Evolutionary conservation across 2,329 filamentous ascomycete species (phyloP).

Genomic region (Ilyonectria sp.): DNA sequence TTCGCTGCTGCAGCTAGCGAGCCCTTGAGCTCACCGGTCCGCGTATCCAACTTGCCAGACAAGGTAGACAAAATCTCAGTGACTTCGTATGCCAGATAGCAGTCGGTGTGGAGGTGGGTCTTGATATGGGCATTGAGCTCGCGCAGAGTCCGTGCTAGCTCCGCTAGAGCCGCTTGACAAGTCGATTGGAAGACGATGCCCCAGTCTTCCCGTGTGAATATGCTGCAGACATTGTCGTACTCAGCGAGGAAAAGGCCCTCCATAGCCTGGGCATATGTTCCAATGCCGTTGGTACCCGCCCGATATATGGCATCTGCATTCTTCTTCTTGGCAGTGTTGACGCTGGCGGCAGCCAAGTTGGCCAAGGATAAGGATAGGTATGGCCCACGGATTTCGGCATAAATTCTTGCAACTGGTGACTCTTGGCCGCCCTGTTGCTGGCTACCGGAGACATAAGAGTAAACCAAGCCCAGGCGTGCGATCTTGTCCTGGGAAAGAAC

Average conservation of each 20-base stretch:
- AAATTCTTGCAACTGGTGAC: constrained; percentile 83
- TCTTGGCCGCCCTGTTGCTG: constrained; percentile 69
- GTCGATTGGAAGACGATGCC: constrained; percentile 83
- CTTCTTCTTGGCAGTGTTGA: constrained; percentile 87
- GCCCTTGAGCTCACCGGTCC: constrained; percentile 88
- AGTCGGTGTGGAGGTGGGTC: constrained; percentile 88
- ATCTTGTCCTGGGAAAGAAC: constrained; percentile 82
- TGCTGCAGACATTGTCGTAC: constrained; percentile 89
- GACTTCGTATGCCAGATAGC: constrained; percentile 95
- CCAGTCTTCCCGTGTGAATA: constrained; percentile 91
- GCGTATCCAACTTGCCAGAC: constrained; percentile 83
- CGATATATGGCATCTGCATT: constrained; percentile 87
- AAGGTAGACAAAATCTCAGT: constrained; percentile 89
- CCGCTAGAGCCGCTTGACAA: constrained; percentile 82
- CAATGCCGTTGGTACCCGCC: constrained; percentile 91
- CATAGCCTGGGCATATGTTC: constrained; percentile 88
- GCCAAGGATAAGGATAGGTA: constrained; percentile 88
- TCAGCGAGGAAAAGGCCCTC: constrained; percentile 91
- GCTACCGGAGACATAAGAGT: constrained; percentile 79
- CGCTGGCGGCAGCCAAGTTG: constrained; percentile 88
- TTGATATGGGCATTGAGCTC: constrained; percentile 94
- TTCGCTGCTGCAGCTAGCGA: constrained; percentile 88
- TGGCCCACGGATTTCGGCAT: constrained; percentile 87
- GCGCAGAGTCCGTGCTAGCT: constrained; percentile 87
- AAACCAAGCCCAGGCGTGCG: constrained; percentile 83